These are phyloP conservation scores for Aspergillus wentii DNA, from an alignment of 495 filamentous ascomycete genomes.

Conservation along the genomic window DNA sequence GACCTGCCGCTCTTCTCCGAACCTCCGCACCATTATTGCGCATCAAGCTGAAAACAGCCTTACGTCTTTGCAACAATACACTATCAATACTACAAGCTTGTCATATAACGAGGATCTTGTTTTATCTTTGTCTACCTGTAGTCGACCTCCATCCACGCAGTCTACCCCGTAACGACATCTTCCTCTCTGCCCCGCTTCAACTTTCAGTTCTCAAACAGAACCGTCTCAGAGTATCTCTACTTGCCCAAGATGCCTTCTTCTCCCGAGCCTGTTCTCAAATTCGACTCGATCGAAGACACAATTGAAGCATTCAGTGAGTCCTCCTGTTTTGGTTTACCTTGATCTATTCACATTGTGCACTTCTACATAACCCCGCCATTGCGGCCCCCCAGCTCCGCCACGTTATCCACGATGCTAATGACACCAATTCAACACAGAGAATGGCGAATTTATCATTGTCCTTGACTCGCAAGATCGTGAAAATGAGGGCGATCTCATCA, in stretches of 20 bases:
- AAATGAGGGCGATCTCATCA: constrained; percentile 97
- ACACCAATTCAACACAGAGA: constrained; percentile 43
- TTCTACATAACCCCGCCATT: constrained; percentile 3
- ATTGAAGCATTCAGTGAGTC: constrained; percentile 77
- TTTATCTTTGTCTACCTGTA: no score
- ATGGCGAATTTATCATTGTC: constrained; percentile 92
- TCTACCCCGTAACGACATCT: no score
- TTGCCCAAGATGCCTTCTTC: constrained; percentile 35
- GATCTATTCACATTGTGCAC: constrained; percentile 3
- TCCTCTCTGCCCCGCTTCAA: constrained; percentile 1
- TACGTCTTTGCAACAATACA: no score
- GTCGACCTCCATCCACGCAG: no score
- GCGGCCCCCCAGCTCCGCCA: neutral
- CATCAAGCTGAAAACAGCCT: no score
- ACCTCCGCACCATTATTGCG: no score
- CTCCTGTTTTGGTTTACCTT: no score
- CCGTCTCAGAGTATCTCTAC: no score
- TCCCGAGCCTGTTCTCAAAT: constrained; percentile 37
- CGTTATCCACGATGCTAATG: constrained; percentile 5
- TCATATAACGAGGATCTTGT: no score
- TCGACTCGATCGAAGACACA: constrained; percentile 83
- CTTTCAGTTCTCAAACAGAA: neutral
- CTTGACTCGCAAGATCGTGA: constrained; percentile 87
- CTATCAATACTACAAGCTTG: no score
- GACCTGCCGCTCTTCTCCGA: no score